A percentile compares a stretch with the other conserved stretches of the same genome.
These are phyloP conservation scores for Cubamyces lactineus DNA, from an alignment of 768 basidiomycete species.

Conservation along the genomic window DNA sequence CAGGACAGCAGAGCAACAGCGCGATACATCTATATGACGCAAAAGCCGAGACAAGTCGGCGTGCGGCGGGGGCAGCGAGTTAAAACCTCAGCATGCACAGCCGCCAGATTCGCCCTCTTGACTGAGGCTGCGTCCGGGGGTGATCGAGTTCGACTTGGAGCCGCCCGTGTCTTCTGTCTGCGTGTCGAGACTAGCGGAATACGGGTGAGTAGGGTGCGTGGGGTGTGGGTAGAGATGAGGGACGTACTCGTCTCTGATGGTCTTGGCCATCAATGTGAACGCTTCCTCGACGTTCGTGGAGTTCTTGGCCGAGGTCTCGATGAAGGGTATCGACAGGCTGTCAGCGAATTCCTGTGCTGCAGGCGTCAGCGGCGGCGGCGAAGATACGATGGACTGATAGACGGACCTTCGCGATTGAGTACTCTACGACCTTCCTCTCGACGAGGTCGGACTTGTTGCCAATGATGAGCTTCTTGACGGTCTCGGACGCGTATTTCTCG, in stretches of 20 bases:
- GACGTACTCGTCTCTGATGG: constrained; percentile 84
- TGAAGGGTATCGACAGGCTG: constrained; percentile 88
- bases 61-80: neutral
- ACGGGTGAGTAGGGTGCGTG: neutral
- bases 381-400: neutral
- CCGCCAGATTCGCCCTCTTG: constrained; percentile 22
- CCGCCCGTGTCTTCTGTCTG: constrained; percentile 18
- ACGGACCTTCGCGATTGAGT: constrained; percentile 80
- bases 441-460: constrained; percentile 99
- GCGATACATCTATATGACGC: neutral
- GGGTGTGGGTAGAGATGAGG: neutral
- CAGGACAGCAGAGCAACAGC: neutral
- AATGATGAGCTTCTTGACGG: constrained; percentile 97
- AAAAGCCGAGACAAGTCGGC: neutral
- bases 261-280: constrained; percentile 97
- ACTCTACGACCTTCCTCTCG: constrained; percentile 94
- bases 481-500: constrained; percentile 95
- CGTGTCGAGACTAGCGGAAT: constrained; percentile 19
- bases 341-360: constrained; percentile 83
- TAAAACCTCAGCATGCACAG: constrained; percentile 14
- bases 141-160: constrained; percentile 24
- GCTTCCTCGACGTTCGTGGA: constrained; percentile 99
- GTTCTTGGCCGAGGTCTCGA: constrained; percentile 98
- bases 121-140: constrained; percentile 24
- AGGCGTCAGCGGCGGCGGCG: neutral